Percentiles rank a stretch among this genome's conserved stretches.
Conservation (phyloP, 495 filamentous ascomycete species). For the Neurospora discreta region DNA sequence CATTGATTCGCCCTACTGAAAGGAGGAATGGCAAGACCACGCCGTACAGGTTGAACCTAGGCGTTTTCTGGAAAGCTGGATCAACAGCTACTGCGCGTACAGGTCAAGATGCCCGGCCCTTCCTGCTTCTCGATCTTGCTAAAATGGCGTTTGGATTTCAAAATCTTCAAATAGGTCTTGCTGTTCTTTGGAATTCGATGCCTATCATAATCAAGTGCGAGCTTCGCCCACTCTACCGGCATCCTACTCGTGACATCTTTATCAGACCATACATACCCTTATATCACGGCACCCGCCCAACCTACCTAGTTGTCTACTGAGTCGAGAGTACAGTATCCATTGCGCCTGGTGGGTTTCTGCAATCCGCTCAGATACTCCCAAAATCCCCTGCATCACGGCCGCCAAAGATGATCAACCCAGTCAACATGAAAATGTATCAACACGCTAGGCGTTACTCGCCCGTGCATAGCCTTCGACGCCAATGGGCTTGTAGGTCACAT, state of each 20-base stretch:
- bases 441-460: not conserved
- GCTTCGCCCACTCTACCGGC: not conserved
- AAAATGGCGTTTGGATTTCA: not conserved
- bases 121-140: not conserved
- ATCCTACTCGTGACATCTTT: not conserved
- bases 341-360: not conserved
- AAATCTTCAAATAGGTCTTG: not conserved
- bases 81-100: not conserved
- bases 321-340: not conserved
- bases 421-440: not conserved
- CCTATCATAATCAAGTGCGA: not conserved
- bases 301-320: not conserved
- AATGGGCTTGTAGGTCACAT: not conserved
- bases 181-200: not conserved
- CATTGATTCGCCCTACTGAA: not conserved
- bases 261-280: not conserved
- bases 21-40: not conserved
- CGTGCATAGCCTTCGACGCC: not conserved
- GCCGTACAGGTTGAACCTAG: not conserved
- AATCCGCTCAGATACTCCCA: not conserved
- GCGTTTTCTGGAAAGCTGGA: not conserved
- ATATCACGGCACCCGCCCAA: not conserved
- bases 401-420: not conserved
- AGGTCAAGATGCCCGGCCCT: not conserved
- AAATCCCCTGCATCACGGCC: not conserved